Conservation (phyloP, 1,284 basidiomycete species). For the Uromyces viciae-fabae region DNA sequence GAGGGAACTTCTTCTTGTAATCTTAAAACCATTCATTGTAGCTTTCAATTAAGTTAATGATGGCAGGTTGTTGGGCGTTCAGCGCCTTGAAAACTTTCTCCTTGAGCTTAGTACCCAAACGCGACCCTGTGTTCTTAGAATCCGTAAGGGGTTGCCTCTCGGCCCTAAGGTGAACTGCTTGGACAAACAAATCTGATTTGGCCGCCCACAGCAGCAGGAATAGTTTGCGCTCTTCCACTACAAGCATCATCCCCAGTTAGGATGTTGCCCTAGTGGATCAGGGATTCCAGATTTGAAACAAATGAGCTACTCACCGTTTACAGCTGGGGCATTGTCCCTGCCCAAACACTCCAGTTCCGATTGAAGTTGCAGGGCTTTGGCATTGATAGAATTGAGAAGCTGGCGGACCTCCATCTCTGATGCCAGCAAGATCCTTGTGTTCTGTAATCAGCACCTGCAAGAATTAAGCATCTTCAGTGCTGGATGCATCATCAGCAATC, state of each 20-base stretch:
- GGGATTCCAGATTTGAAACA: not conserved
- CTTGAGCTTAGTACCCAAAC: not conserved
- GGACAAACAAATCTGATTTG: not conserved
- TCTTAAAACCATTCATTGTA: not conserved
- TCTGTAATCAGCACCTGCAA: not conserved
- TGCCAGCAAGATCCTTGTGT: not conserved
- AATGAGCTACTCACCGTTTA: not conserved
- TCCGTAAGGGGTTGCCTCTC: not conserved
- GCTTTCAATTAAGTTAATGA: not conserved
- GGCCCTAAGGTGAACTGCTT: not conserved
- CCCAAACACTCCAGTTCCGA: not conserved
- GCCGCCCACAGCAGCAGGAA: not conserved
- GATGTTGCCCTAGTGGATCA: not conserved
- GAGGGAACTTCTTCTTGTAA: not conserved
- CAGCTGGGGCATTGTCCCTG: not conserved
- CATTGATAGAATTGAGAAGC: not conserved
- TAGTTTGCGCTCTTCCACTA: not conserved
- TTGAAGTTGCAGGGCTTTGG: not conserved
- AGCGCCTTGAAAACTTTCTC: not conserved
- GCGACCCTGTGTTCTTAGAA: not conserved
- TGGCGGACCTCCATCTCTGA: not conserved
- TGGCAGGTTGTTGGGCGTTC: not conserved
- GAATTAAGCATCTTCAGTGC: no score
- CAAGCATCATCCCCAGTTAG: not conserved
- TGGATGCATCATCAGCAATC: no score